These are phyloP conservation scores for Laburnicola sp. DNA, from an alignment of 2,329 filamentous ascomycete species.

Conservation along the genomic window DNA sequence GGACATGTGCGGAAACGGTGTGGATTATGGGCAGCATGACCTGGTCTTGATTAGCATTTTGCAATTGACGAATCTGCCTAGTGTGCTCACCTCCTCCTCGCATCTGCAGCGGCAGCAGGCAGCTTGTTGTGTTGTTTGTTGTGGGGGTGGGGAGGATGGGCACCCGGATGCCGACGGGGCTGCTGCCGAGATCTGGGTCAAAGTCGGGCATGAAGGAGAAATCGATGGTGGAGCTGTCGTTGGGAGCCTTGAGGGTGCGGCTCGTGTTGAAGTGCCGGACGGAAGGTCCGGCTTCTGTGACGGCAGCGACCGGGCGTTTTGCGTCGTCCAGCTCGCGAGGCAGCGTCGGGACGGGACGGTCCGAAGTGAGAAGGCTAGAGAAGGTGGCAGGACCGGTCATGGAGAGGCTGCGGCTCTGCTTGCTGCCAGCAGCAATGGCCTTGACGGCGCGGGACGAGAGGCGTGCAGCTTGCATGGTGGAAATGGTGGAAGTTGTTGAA, in stretches of 20 bases:
- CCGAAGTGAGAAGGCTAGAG: constrained; percentile 53
- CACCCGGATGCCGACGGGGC: constrained; percentile 42
- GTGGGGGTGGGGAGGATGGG: too few relatives aligned
- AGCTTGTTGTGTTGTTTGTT: too few relatives aligned
- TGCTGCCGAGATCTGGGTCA: constrained; percentile 46
- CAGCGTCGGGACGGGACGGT: constrained; percentile 56
- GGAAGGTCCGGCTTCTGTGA: constrained; percentile 30
- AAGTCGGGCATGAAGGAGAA: constrained; percentile 63
- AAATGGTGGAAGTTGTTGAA: neutral
- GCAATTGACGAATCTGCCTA: neutral
- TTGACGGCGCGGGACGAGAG: constrained; percentile 49
- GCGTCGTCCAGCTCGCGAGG: constrained; percentile 55
- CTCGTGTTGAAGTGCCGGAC: constrained; percentile 65
- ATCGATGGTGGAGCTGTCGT: constrained; percentile 64
- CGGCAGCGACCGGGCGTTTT: constrained; percentile 41
- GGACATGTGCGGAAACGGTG: constrained; percentile 55
- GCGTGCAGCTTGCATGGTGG: constrained; percentile 49
- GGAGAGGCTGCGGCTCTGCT: constrained; percentile 56
- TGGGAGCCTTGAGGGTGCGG: constrained; percentile 58
- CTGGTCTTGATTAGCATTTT: constrained; percentile 18
- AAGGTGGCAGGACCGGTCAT: constrained; percentile 64
- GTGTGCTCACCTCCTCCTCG: constrained; percentile 26
- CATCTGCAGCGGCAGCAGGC: constrained; percentile 24
- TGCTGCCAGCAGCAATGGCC: constrained; percentile 44
- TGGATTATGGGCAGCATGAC: constrained; percentile 62